phyloP scores from a whole-genome alignment of 306 rosid species.

The Vicia faba region DNA sequence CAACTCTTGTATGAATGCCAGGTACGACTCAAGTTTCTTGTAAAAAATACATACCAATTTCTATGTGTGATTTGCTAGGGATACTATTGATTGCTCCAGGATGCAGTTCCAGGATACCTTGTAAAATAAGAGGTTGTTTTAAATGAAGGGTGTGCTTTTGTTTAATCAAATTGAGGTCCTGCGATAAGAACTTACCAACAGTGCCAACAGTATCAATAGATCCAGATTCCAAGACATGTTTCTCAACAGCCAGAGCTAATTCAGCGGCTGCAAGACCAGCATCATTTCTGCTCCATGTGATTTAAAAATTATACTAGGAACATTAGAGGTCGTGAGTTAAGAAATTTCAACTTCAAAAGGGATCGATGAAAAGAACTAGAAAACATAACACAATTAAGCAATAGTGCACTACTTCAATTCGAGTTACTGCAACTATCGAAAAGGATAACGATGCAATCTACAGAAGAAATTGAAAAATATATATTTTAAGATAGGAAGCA shows the following conservation, averaged over 20 bases:
- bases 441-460: slow-evolving; percentile 18
- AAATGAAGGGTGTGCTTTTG: neutral
- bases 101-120: slow-evolving; percentile 84
- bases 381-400: slow-evolving; percentile 18
- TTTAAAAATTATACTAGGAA: slow-evolving; percentile 31
- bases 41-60: slow-evolving; percentile 69
- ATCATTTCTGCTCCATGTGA: slow-evolving; percentile 67
- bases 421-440: slow-evolving; percentile 25
- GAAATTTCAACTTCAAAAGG: slow-evolving; percentile 28
- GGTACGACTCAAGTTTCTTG: slow-evolving; percentile 10
- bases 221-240: slow-evolving; percentile 84
- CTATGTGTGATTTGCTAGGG: slow-evolving; percentile 87
- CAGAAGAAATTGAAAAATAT: neutral
- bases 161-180: neutral
- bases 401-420: slow-evolving; percentile 25
- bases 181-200: slow-evolving; percentile 59
- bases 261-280: slow-evolving; percentile 98
- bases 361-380: slow-evolving; percentile 11
- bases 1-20: slow-evolving; percentile 19
- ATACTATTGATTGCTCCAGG: slow-evolving; percentile 98
- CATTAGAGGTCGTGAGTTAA: slow-evolving; percentile 7
- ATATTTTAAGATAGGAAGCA: slow-evolving; percentile 20
- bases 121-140: slow-evolving; percentile 32
- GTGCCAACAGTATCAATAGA: slow-evolving; percentile 95
- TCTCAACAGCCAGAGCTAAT: slow-evolving; percentile 84